Evolutionary conservation across 2,329 filamentous ascomycete genomes (phyloP).

Genomic region (Lizonia empirigonia): DNA sequence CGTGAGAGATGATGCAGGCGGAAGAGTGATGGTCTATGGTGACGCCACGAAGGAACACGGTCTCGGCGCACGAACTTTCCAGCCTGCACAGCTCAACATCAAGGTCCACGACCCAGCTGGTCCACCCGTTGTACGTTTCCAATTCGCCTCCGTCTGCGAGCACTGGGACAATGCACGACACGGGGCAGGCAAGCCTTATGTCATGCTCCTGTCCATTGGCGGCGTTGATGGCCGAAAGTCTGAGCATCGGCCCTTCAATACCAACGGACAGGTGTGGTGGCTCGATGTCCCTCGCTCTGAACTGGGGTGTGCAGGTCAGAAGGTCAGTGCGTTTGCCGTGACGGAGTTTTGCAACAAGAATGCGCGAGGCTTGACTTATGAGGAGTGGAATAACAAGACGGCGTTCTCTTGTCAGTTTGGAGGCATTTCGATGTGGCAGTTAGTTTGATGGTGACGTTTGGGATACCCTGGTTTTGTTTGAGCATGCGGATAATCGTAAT

Average conservation of each 20-base stretch:
- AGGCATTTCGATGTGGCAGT: constrained; percentile 60
- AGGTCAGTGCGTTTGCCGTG: constrained; percentile 68
- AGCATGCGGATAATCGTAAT: constrained; percentile 1
- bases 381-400: constrained; percentile 47
- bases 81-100: constrained; percentile 66
- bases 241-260: constrained; percentile 70
- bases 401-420: constrained; percentile 50
- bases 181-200: constrained; percentile 67
- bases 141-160: constrained; percentile 77
- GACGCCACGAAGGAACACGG: constrained; percentile 57
- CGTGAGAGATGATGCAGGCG: constrained; percentile 62
- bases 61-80: constrained; percentile 63
- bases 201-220: constrained; percentile 70
- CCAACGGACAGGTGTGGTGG: constrained; percentile 83
- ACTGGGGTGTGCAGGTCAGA: constrained; percentile 60
- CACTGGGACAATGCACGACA: constrained; percentile 80
- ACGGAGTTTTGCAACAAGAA: constrained; percentile 58
- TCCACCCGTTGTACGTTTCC: constrained; percentile 68
- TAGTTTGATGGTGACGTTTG: constrained; percentile 47
- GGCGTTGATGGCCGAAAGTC: constrained; percentile 68
- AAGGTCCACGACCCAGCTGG: constrained; percentile 58
- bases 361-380: constrained; percentile 58
- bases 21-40: constrained; percentile 55
- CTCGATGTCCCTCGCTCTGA: constrained; percentile 66
- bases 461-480: constrained; percentile 6